Conservation (phyloP, 768 basidiomycete genomes). For the Rhodotorula babjevae region DNA sequence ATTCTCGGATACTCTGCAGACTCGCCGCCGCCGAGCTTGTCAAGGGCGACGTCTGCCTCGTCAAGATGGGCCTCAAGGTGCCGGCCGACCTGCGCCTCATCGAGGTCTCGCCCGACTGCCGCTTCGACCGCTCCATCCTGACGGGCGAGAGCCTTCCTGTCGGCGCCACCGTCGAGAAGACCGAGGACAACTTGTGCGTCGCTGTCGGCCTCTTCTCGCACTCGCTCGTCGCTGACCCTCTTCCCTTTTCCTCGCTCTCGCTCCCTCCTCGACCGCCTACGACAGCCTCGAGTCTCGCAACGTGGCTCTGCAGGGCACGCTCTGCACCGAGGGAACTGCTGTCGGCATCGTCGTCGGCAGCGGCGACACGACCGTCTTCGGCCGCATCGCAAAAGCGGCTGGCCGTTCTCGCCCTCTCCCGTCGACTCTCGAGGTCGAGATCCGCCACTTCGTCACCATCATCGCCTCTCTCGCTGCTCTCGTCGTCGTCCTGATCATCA, state of each 20-base stretch:
- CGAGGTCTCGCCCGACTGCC: conserved; percentile 56
- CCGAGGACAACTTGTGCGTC: conserved; percentile 52
- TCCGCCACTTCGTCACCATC: conserved; percentile 57
- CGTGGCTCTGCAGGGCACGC: conserved; percentile 56
- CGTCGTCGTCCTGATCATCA: conserved; percentile 23
- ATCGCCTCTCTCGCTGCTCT: conserved; percentile 16
- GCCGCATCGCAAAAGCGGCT: conserved; percentile 58
- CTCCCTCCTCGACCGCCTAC: background rate
- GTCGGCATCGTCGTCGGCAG: conserved; percentile 20
- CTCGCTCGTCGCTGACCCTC: conserved; percentile 43
- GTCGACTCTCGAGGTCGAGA: conserved; percentile 58
- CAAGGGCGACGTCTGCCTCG: conserved; percentile 14
- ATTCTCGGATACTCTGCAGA: background rate
- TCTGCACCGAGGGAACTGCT: conserved; percentile 7
- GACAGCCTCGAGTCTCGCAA: conserved; percentile 54
- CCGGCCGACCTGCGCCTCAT: conserved; percentile 51
- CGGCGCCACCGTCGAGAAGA: conserved; percentile 48
- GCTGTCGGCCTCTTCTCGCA: no score
- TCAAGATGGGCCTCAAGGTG: conserved; percentile 41
- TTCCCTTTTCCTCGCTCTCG: conserved; percentile 44
- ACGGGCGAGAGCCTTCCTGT: conserved; percentile 56
- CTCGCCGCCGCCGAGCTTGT: conserved; percentile 2
- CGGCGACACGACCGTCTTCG: conserved; percentile 42
- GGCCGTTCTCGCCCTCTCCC: conserved; percentile 49
- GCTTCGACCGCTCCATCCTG: conserved; percentile 62